phyloP scores from a whole-genome alignment of 441 rosid species.

The Viola pubescens region DNA sequence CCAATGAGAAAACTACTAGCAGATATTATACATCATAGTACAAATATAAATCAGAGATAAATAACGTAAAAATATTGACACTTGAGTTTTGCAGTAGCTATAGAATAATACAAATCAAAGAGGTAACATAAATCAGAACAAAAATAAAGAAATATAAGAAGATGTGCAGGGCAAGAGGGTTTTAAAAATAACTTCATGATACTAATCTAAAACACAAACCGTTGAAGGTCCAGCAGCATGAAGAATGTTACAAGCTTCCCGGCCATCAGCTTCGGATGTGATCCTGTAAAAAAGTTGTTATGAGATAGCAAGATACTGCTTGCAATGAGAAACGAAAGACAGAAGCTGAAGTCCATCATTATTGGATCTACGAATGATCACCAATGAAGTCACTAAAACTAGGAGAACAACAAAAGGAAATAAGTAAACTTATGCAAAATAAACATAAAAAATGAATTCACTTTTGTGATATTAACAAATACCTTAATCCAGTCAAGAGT shows the following conservation, averaged over 20 bases:
- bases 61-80: no score
- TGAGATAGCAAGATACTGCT: background rate
- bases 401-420: background rate
- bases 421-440: background rate
- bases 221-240: conserved; percentile 95
- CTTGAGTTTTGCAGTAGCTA: no score
- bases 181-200: no score
- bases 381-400: background rate
- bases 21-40: no score
- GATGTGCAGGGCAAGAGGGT: no score
- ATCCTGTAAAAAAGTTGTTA: conserved; percentile 47
- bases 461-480: conserved; percentile 16
- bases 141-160: no score
- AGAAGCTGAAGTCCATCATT: background rate
- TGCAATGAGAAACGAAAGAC: background rate
- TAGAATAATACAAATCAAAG: no score
- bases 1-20: no score
- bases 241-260: conserved; percentile 85
- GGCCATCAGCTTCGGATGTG: conserved; percentile 70
- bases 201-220: conserved; percentile 28
- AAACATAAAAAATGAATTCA: background rate
- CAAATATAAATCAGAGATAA: no score
- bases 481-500: conserved; percentile 77
- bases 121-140: no score
- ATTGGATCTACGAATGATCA: no score